Evolutionary conservation across 2,329 filamentous ascomycete genomes (phyloP).

Genomic region (Periconia digitata): DNA sequence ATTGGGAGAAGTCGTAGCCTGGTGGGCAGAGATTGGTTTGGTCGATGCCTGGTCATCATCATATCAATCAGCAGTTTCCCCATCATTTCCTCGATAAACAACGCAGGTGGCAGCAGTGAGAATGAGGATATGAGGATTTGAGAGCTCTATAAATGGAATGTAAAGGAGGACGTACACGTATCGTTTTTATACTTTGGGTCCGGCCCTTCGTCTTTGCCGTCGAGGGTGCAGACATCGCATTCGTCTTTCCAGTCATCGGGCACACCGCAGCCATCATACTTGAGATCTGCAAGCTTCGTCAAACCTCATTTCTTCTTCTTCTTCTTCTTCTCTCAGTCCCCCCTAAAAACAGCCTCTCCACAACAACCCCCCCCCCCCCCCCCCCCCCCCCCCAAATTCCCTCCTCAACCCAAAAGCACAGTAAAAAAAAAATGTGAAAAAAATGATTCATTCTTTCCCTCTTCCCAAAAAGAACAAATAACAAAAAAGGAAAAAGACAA

Average conservation of each 20-base stretch:
- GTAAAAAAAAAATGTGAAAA: background rate
- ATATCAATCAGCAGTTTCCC: too few relatives aligned
- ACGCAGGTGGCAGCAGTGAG: too few relatives aligned
- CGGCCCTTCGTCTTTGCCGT: conserved; percentile 30
- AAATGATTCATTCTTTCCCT: too few relatives aligned
- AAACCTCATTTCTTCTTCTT: background rate
- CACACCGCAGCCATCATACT: conserved; percentile 40
- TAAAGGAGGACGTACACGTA: conserved; percentile 34
- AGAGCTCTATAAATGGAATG: background rate
- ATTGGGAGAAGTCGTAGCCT: conserved; percentile 54
- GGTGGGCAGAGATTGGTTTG: conserved; percentile 43
- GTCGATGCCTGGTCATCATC: conserved; percentile 28
- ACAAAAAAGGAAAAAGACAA: too few relatives aligned
- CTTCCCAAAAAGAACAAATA: background rate
- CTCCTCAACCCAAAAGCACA: background rate
- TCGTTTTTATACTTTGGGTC: conserved; percentile 36
- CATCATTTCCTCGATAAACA: too few relatives aligned
- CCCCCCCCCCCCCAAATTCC: too few relatives aligned
- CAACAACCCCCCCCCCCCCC: too few relatives aligned
- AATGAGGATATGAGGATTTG: background rate
- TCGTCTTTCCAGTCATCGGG: conserved; percentile 43
- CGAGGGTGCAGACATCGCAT: conserved; percentile 42
- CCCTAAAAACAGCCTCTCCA: too few relatives aligned
- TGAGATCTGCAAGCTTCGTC: conserved; percentile 17
- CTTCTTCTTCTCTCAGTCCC: too few relatives aligned